A percentile compares a stretch with the other conserved stretches of the same genome.
Conservation (phyloP, 2,329 filamentous ascomycete species). For the Coleophoma cylindrospora region DNA sequence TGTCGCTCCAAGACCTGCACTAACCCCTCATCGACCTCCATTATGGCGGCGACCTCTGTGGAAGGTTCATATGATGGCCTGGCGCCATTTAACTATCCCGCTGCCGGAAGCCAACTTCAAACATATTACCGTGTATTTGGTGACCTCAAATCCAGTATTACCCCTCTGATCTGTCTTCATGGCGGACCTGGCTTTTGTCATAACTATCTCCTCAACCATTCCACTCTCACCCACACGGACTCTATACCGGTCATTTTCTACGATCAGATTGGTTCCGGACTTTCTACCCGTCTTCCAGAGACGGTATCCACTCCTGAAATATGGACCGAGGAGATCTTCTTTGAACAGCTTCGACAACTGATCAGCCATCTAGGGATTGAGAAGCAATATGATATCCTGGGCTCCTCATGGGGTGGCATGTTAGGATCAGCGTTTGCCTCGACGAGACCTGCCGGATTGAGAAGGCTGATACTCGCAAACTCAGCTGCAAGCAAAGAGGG, state of each 20-base stretch:
- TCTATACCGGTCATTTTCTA: constrained; percentile 44
- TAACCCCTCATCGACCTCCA: no score
- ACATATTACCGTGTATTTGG: no score
- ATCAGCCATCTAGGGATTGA: constrained; percentile 29
- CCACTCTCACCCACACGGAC: constrained; percentile 5
- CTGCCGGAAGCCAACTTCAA: no score
- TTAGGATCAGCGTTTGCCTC: constrained; percentile 37
- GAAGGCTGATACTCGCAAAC: constrained; percentile 30
- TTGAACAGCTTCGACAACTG: constrained; percentile 43
- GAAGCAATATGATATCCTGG: constrained; percentile 35
- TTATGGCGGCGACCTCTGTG: no score
- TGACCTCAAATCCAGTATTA: no score
- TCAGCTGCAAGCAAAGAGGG: constrained; percentile 19
- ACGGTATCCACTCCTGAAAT: constrained; percentile 35
- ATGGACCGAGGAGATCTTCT: constrained; percentile 43
- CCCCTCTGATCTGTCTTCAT: no score
- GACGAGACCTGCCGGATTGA: constrained; percentile 27
- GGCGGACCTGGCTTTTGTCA: no score
- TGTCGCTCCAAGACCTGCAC: no score
- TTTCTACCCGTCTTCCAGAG: constrained; percentile 40
- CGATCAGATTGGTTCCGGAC: constrained; percentile 47
- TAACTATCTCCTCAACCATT: background rate
- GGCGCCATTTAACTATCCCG: no score
- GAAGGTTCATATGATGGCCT: no score
- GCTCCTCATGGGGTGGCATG: constrained; percentile 50